Evolutionary conservation across 2,329 filamentous ascomycete genomes (phyloP), one percentile per base, ranked within the genome.

Genomic region (Clonostachys solani): DNA sequence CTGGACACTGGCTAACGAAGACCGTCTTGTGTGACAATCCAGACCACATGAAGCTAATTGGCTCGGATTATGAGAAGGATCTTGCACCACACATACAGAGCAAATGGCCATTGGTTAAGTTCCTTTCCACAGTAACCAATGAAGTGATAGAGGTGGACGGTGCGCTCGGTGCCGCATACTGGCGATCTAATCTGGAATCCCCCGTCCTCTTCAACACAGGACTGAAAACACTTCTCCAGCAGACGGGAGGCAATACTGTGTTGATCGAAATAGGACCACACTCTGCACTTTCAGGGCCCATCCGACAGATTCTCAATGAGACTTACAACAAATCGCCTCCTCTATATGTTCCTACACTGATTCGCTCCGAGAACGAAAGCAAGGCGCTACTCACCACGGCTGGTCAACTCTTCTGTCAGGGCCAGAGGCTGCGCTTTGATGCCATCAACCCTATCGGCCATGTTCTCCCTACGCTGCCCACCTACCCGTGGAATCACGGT

Each of bases 401-500:
- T 46, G 73, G 72, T 3, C 60, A 60, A 5, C 46, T 54, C 10
- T 38, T 40, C n/a, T 29, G 6, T 5, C 23, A 19, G n/a, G 29
- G 23, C 9, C 23, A 29, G 9, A 29, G 23, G 23, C 23, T 29
- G 2, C 23, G 23, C 8, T 29, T 29, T 12, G 15, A n/a, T n/a
- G 6, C 54, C 12, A 56, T 75, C 9, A 60, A 76, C 48, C 65
- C 77, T 33, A 59, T 61, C 37, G 66, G 65, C 3, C 36, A 6
- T n/a, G 47, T 58, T 18, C 18, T 58, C 4, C 12, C 37, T 2
- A 51, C 53, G 8, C 47, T 73, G 1, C 69, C 71, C 2, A 52
- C 53, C 2, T 75, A 75, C 50, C 54, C 59, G 0, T 75, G 69
- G 69, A 61, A 73, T 36, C 66, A 73, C 49, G 47, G 52, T 6